phyloP scores from a whole-genome alignment of 192 early-diverging fungal species.

The Rhizoclosmatium globosum region DNA sequence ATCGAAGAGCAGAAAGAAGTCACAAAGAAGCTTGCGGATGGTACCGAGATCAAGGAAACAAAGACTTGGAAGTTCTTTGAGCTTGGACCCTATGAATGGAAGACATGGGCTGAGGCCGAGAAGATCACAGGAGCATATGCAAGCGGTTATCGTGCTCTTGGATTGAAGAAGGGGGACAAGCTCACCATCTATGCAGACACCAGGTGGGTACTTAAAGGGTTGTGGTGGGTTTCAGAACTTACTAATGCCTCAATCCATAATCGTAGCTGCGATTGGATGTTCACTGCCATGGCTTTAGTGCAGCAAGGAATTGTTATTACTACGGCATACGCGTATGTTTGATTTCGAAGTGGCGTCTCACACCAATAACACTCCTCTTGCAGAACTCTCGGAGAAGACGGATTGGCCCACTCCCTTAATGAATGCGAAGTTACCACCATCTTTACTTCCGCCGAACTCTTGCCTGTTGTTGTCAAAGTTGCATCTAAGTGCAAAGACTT shows the following conservation, averaged over 20 bases:
- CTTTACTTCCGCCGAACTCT: constrained; percentile 77
- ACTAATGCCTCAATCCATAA: not conserved
- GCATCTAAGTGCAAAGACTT: constrained; percentile 64
- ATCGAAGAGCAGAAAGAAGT: constrained; percentile 79
- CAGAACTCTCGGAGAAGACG: constrained; percentile 80
- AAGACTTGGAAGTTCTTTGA: constrained; percentile 86
- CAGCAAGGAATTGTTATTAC: constrained; percentile 77
- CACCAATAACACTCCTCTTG: too few species aligned
- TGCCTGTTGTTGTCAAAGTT: constrained; percentile 68
- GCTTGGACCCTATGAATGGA: constrained; percentile 78
- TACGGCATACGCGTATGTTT: constrained; percentile 64
- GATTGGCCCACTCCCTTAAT: constrained; percentile 83
- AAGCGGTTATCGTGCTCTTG: constrained; percentile 9
- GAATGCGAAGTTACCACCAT: constrained; percentile 76
- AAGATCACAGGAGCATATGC: not conserved
- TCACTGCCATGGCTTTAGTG: constrained; percentile 68
- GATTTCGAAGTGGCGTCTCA: too few species aligned
- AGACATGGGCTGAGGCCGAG: constrained; percentile 72
- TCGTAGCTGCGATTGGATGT: constrained; percentile 64
- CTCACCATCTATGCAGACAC: constrained; percentile 56
- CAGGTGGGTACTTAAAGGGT: constrained; percentile 1
- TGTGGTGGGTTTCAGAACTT: not conserved
- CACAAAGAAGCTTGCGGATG: constrained; percentile 57
- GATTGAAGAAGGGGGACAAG: constrained; percentile 44
- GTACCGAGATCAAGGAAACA: constrained; percentile 65